Percentiles rank a stretch among this genome's conserved stretches.
phyloP scores from a whole-genome alignment of 176 grass and related monocot species.

The Hordeum vulgare region MorexV3_pseudomolecules_assembly NC_058520.1:10804482-10804981 shows the following conservation, averaged over 20 bases:
- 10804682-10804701: not conserved
- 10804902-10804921: not conserved
- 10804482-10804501: not conserved
- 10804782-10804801: not conserved
- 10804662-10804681: not conserved
- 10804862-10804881: not conserved
- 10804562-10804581: not conserved
- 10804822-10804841: not conserved
- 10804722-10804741: not conserved
- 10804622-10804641: not conserved
- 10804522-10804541: not conserved
- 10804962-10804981: not conserved
- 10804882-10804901: not conserved
- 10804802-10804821: not conserved
- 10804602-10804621: not conserved
- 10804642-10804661: not conserved
- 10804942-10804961: not conserved
- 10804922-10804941: not conserved
- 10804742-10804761: not conserved
- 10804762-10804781: not conserved
- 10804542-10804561: not conserved
- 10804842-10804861: not conserved
- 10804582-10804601: not conserved
- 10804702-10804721: not conserved
- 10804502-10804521: not conserved